Base-by-base conservation (phyloP, 2,329 filamentous ascomycete species). In the Samsoniella hepiali region DNA sequence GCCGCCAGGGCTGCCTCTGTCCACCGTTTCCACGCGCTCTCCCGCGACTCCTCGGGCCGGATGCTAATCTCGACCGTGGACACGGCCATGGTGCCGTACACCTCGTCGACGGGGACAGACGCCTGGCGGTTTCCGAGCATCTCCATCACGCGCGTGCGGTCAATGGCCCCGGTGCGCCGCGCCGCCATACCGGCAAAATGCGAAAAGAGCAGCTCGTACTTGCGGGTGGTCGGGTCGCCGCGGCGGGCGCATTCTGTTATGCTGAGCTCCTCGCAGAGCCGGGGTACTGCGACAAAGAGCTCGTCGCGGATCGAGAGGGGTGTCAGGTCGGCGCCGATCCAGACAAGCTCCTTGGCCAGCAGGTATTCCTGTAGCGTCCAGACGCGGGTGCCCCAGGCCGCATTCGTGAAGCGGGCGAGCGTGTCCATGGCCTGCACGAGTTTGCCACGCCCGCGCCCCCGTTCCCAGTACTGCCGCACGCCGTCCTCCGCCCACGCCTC, bases 311-410 rank as follows among this genome's bases (percentile, higher is more conserved):
- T 29, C 27, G 17, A 36, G 7, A 58, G 6, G 5, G 56, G 56
- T 31, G n/a, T 15, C n/a, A 58, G 32, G 27, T 58, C 56, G 42
- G 56, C 40, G 56, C 56, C 56, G 31, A 58, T 58, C 56, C 56
- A 58, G 3, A 58, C 10, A n/a, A 58, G 9, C 2, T 38, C 22
- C 6, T 31, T 31, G 15, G 31, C 56, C 17, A 58, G 44, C 6
- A 58, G 31, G 42, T 58, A 58, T 42, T 58, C 56, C 34, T 58
- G 56, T 42, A 58, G 44, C 32, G 56, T 58, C 56, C 56, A 58
- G 32, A 58, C 44, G 31, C 56, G 56, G 15, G 56, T 58, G 42
- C 56, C 56, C 56, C 56, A 58, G 29, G 56, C 42, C 1, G 40
- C 22, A 8, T 34, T 27, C 3, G 56, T 22, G 8, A 58, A 58